A percentile compares a stretch with the other conserved stretches of the same genome.
Conservation (phyloP, 306 rosid genomes). For the Castanea mollissima region DNA sequence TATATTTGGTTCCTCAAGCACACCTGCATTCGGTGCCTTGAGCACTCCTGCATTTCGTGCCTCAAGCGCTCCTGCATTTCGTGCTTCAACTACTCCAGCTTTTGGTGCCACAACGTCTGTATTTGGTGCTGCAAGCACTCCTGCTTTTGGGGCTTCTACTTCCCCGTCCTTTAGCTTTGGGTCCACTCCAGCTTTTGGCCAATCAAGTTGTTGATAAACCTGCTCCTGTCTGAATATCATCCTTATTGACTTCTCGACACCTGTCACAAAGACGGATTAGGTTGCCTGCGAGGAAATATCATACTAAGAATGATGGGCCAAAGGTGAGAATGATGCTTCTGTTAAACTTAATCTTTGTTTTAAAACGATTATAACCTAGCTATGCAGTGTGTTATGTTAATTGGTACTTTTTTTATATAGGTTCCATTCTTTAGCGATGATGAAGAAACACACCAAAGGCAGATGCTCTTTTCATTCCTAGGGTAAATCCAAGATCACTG, state of each 20-base stretch:
- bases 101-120: constrained; percentile 60
- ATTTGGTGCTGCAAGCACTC: constrained; percentile 78
- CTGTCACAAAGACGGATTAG: constrained; percentile 79
- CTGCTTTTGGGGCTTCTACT: constrained; percentile 70
- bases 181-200: background rate
- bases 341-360: constrained; percentile 9
- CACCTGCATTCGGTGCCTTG: constrained; percentile 51
- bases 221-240: constrained; percentile 70
- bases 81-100: constrained; percentile 43
- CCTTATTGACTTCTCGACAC: constrained; percentile 90
- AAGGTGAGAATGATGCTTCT: constrained; percentile 49
- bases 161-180: constrained; percentile 60
- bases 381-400: background rate
- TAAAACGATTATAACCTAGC: background rate
- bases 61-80: constrained; percentile 55
- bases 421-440: constrained; percentile 88
- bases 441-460: constrained; percentile 84
- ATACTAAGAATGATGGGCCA: constrained; percentile 67
- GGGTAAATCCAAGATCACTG: constrained; percentile 98
- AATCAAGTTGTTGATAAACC: constrained; percentile 65
- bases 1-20: constrained; percentile 28
- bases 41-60: constrained; percentile 50
- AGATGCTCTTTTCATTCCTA: constrained; percentile 86
- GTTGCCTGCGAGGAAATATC: constrained; percentile 77
- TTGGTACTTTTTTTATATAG: constrained; percentile 38